Evolutionary conservation across 2,329 filamentous ascomycete genomes (phyloP).

Genomic region (Exophiala aquamarina): DNA sequence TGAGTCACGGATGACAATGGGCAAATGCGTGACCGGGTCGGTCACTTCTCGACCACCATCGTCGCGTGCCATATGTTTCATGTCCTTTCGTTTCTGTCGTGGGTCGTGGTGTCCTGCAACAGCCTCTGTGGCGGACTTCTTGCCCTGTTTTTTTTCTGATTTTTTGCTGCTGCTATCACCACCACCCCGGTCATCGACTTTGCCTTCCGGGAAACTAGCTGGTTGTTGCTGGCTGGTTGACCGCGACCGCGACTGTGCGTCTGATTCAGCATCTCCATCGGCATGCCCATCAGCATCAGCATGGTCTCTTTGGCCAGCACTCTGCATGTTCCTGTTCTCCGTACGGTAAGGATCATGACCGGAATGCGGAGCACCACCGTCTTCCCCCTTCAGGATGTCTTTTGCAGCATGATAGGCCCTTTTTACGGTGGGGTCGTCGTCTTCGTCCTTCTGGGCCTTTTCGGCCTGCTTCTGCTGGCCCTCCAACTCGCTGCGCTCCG

Average conservation of each 20-base stretch:
- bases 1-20: slow-evolving; percentile 67
- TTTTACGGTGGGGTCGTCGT: slow-evolving; percentile 18
- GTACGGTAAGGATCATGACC: slow-evolving; percentile 23
- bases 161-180: too few relatives aligned
- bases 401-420: slow-evolving; percentile 27
- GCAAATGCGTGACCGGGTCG: slow-evolving; percentile 71
- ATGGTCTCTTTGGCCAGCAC: neutral
- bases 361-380: slow-evolving; percentile 5
- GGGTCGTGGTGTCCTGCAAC: slow-evolving; percentile 36
- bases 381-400: slow-evolving; percentile 24
- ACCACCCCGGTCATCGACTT: too few relatives aligned
- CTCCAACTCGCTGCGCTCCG: slow-evolving; percentile 23
- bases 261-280: too few relatives aligned
- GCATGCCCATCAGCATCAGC: too few relatives aligned
- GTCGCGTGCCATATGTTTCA: slow-evolving; percentile 50
- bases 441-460: slow-evolving; percentile 20
- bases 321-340: slow-evolving; percentile 22
- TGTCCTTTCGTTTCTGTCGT: slow-evolving; percentile 48
- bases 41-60: slow-evolving; percentile 62
- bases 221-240: too few relatives aligned
- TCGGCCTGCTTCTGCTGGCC: slow-evolving; percentile 18
- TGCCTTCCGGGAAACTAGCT: too few relatives aligned
- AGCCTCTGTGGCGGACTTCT: slow-evolving; percentile 24
- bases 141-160: slow-evolving; percentile 1
- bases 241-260: neutral